Conservation (phyloP, 345 rosid genomes). For the Raphanus raphanistrum region DNA sequence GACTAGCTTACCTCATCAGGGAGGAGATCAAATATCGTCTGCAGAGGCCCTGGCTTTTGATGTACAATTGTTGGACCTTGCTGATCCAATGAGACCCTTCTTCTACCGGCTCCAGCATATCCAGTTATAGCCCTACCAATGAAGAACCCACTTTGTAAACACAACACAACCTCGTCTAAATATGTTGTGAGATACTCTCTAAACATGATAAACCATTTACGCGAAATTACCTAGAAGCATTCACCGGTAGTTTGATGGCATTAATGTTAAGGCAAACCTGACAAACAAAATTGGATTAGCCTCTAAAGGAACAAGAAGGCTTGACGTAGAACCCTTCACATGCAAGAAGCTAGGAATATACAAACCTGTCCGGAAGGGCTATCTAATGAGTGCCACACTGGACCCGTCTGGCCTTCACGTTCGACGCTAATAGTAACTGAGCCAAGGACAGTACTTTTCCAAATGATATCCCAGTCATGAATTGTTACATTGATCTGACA, state of each 20-base stretch:
- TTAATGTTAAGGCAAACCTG: conserved; percentile 95
- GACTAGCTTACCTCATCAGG: conserved; percentile 74
- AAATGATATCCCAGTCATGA: conserved; percentile 99
- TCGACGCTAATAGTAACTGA: conserved; percentile 85
- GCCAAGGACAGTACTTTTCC: conserved; percentile 98
- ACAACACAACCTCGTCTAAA: neutral
- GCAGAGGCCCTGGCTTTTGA: conserved; percentile 95
- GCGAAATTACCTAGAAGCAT: conserved; percentile 80
- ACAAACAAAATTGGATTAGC: conserved; percentile 30
- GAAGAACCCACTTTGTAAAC: conserved; percentile 17
- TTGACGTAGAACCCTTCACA: neutral
- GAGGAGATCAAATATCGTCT: conserved; percentile 84
- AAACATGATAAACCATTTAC: neutral
- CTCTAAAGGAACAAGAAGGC: conserved; percentile 5
- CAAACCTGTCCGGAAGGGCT: conserved; percentile 93
- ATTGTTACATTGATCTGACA: conserved; percentile 86
- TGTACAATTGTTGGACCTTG: conserved; percentile 93
- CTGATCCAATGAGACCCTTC: conserved; percentile 67
- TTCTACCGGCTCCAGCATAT: conserved; percentile 71
- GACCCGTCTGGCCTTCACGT: conserved; percentile 86
- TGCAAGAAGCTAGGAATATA: conserved; percentile 25
- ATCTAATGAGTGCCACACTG: conserved; percentile 86
- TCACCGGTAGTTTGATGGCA: conserved; percentile 60
- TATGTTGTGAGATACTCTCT: neutral
- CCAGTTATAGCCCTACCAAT: conserved; percentile 61